phyloP scores from a whole-genome alignment of 331 rosid genomes.

The Cydonia oblonga region DNA sequence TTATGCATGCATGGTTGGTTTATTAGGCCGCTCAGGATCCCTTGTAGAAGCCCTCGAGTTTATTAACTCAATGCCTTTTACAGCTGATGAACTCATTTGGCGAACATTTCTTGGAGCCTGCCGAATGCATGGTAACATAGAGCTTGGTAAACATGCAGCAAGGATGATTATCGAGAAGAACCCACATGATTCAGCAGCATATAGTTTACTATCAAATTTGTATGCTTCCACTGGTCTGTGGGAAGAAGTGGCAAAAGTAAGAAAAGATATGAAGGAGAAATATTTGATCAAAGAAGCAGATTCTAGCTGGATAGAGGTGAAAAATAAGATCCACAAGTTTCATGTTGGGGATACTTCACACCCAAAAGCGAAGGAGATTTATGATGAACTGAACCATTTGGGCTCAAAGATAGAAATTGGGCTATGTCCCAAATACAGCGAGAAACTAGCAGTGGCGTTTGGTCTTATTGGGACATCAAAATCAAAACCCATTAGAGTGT shows the following conservation, averaged over 20 bases:
- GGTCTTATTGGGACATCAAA: constrained; percentile 10
- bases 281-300: constrained; percentile 14
- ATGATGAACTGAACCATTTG: constrained; percentile 6
- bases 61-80: constrained; percentile 17
- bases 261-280: constrained; percentile 16
- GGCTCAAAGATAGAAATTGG: constrained; percentile 2
- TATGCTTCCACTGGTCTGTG: constrained; percentile 8
- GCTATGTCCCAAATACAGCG: constrained; percentile 15
- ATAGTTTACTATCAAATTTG: constrained; percentile 13
- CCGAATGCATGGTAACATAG: constrained; percentile 10
- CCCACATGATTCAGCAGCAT: constrained; percentile 15
- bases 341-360: constrained; percentile 18
- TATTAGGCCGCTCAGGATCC: constrained; percentile 15
- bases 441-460: constrained; percentile 18
- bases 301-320: constrained; percentile 16
- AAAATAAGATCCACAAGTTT: constrained; percentile 9
- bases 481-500: constrained; percentile 8
- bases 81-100: constrained; percentile 17
- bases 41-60: constrained; percentile 12
- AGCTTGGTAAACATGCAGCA: constrained; percentile 14
- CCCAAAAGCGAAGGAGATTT: constrained; percentile 7
- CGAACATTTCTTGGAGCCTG: constrained; percentile 23
- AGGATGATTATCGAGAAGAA: constrained; percentile 10
- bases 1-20: constrained; percentile 19
- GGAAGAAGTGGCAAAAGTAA: constrained; percentile 14